Base-by-base conservation (phyloP, 768 basidiomycete species). In the Boletus bicolor region DNA sequence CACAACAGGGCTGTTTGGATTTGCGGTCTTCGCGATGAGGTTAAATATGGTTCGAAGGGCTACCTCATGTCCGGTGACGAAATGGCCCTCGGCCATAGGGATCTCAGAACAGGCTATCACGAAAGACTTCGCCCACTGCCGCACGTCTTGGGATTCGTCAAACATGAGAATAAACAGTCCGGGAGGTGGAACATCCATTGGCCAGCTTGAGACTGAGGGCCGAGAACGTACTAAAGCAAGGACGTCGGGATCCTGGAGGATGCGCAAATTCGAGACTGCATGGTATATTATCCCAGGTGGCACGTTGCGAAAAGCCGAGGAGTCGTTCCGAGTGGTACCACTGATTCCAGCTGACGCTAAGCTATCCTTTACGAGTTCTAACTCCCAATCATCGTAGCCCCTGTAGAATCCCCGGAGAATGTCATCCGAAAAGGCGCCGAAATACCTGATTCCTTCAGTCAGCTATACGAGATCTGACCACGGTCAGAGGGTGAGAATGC, bases 341-440 rank as follows among this genome's bases (percentile, higher is more conserved):
- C 30, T 44, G 44, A 70, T 56, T 19, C 73, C 68, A 42, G 71
- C 64, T 30, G 67, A 61, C 26, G 74, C 58, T 41, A 89, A 64
- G 41, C 78, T 75, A n/a, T 76, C 71, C 10, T 85, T 64, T 5
- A 88, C 78, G 26, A 79, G 65, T 10, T 69, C 58, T 4, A 82
- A 69, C 63, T 93, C 87, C 85, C 89, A 93, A 35, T 73, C 69
- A 53, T 87, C 83, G 44, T 92, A 84, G 24, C 70, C 79, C 17
- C 61, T 59, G 65, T 84, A 88, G 68, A 95, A 94, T 36, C 69
- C 71, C 19, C 72, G 68, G 49, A 88, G 66, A 37, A 81, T 70
- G 19, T 75, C 66, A 1, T 76, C 74, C 1, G 75, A 63, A 68
- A 87, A 93, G 3, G 83, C 83, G 14, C 82, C 84, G 61, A 94